Conservation (phyloP, 2,329 filamentous ascomycete genomes). For the Zarea fungicola region DNA sequence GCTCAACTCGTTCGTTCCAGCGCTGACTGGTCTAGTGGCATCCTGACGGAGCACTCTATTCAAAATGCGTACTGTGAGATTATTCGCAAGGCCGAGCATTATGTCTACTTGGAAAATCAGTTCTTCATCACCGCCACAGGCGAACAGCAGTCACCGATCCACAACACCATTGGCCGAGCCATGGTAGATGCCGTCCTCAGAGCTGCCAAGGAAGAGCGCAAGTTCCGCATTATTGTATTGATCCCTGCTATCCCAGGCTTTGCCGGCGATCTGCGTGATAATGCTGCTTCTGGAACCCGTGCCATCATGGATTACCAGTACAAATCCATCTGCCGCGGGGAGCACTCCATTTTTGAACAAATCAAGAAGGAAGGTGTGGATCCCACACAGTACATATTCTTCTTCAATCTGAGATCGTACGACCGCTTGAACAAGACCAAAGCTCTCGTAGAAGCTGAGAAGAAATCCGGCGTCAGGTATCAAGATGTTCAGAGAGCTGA, state of each 20-base stretch:
- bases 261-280: constrained; percentile 79
- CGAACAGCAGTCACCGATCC: constrained; percentile 76
- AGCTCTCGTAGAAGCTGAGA: constrained; percentile 67
- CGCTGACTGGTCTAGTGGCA: constrained; percentile 89
- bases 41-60: constrained; percentile 77
- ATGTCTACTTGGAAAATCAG: constrained; percentile 96
- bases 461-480: constrained; percentile 77
- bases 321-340: constrained; percentile 88
- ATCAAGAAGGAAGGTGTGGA: constrained; percentile 69
- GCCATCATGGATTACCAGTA: constrained; percentile 99
- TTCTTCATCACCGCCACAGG: constrained; percentile 97
- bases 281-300: constrained; percentile 77
- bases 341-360: constrained; percentile 83
- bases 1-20: constrained; percentile 88
- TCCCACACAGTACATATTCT: constrained; percentile 74
- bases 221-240: constrained; percentile 84
- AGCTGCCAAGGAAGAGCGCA: constrained; percentile 75
- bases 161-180: constrained; percentile 80
- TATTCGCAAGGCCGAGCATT: constrained; percentile 84
- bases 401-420: constrained; percentile 91
- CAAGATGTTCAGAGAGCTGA: constrained; percentile 82
- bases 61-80: constrained; percentile 82
- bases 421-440: constrained; percentile 85
- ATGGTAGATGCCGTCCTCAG: constrained; percentile 87
- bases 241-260: constrained; percentile 93